phyloP scores from a whole-genome alignment of 345 rosid genomes.

The Cardiospermum halicacabum region DNA sequence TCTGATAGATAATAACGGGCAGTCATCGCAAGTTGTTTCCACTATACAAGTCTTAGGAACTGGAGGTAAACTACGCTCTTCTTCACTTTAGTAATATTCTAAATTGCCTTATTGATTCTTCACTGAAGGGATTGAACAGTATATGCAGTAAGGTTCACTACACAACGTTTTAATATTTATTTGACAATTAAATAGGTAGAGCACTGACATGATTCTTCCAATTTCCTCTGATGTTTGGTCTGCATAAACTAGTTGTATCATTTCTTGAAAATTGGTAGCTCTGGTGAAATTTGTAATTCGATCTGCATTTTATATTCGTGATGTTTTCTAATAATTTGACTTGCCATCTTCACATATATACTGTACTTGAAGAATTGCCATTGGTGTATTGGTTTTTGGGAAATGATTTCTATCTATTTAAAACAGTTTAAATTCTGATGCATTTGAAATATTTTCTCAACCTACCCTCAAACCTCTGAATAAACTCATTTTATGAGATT shows the following conservation, averaged over 20 bases:
- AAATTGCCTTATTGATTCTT: too few relatives aligned
- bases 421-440: neutral
- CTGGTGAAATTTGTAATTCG: neutral
- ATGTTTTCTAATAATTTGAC: too few relatives aligned
- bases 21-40: slow-evolving; percentile 5
- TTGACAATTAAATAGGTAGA: neutral
- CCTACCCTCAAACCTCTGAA: neutral
- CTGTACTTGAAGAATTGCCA: neutral
- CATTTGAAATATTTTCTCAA: too few relatives aligned
- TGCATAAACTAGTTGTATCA: neutral
- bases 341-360: neutral
- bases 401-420: neutral
- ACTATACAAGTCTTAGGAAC: slow-evolving; percentile 25
- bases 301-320: neutral
- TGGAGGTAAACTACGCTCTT: slow-evolving; percentile 20
- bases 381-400: neutral
- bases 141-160: neutral
- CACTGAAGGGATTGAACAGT: neutral
- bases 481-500: neutral
- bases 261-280: neutral
- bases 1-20: slow-evolving; percentile 14
- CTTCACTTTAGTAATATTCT: too few relatives aligned
- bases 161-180: neutral
- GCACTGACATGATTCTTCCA: neutral
- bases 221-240: neutral